Evolutionary conservation across 2,329 filamentous ascomycete species (phyloP).

Genomic region (Rhinocladiella mackenziei): DNA sequence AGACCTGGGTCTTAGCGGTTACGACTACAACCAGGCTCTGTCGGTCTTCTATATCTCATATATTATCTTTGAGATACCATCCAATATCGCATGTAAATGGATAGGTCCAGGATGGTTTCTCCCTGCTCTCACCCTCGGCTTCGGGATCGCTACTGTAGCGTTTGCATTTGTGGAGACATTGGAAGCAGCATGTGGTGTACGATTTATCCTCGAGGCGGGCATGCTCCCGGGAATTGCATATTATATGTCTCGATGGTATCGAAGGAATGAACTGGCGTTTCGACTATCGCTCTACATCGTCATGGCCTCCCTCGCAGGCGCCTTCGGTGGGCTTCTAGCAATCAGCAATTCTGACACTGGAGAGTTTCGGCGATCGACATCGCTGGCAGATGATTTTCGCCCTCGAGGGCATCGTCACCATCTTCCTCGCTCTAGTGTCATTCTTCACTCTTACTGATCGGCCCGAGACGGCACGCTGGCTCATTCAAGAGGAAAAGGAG

Average conservation of each 20-base stretch:
- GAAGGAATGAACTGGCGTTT: slow-evolving; percentile 64
- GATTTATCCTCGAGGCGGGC: slow-evolving; percentile 62
- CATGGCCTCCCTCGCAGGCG: slow-evolving; percentile 65
- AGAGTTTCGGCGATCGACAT: slow-evolving; percentile 53
- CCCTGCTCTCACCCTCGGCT: slow-evolving; percentile 58
- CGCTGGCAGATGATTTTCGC: slow-evolving; percentile 68
- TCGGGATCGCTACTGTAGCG: slow-evolving; percentile 60
- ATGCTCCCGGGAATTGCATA: slow-evolving; percentile 72
- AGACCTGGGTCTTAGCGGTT: slow-evolving; percentile 56
- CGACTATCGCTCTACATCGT: slow-evolving; percentile 66
- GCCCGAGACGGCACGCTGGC: slow-evolving; percentile 64
- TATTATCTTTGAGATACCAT: slow-evolving; percentile 68
- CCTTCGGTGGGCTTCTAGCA: slow-evolving; percentile 65
- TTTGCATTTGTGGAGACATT: slow-evolving; percentile 62
- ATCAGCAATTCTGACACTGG: slow-evolving; percentile 61
- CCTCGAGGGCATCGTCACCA: slow-evolving; percentile 65
- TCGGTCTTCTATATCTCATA: slow-evolving; percentile 70
- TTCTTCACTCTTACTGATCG: slow-evolving; percentile 66
- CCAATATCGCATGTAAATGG: slow-evolving; percentile 66
- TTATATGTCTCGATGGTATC: slow-evolving; percentile 55
- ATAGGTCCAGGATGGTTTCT: slow-evolving; percentile 70
- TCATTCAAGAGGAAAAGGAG: slow-evolving; percentile 61
- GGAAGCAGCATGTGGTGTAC: slow-evolving; percentile 54
- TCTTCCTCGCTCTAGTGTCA: slow-evolving; percentile 54
- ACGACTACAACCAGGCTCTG: slow-evolving; percentile 67